Percentiles rank a stretch among this genome's conserved stretches.
These are phyloP conservation scores for Plasmodium cynomolgi DNA, from an alignment of 169 alveolate genomes.

Conservation along the genomic window DNA sequence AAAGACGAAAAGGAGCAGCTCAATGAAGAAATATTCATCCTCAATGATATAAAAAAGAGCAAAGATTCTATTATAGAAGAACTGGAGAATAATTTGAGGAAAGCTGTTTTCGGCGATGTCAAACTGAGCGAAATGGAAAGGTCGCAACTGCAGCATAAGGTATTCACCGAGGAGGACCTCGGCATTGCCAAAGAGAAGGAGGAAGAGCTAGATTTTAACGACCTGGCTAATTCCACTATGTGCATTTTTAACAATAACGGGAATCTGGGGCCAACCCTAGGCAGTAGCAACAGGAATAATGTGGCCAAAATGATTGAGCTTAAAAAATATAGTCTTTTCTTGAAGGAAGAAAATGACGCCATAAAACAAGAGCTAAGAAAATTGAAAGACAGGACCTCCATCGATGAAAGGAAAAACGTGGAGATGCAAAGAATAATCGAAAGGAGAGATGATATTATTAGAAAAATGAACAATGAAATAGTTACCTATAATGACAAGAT, in stretches of 20 bases:
- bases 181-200: conserved; percentile 15
- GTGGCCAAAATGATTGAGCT: conserved; percentile 5
- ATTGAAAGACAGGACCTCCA: conserved; percentile 28
- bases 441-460: conserved; percentile 66
- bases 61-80: conserved; percentile 67
- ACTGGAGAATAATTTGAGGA: conserved; percentile 70
- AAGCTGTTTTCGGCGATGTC: conserved; percentile 72
- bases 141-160: conserved; percentile 27
- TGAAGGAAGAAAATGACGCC: conserved; percentile 69
- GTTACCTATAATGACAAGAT: conserved; percentile 53
- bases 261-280: neutral
- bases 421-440: conserved; percentile 66
- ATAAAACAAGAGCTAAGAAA: conserved; percentile 68
- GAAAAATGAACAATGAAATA: conserved; percentile 65
- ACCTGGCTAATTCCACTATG: conserved; percentile 20
- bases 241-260: conserved; percentile 53
- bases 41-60: conserved; percentile 48
- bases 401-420: conserved; percentile 48
- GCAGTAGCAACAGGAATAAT: neutral
- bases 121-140: conserved; percentile 54
- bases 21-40: conserved; percentile 40
- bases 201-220: conserved; percentile 10
- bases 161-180: conserved; percentile 67
- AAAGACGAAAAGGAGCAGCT: conserved; percentile 69
- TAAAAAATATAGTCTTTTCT: conserved; percentile 53